A percentile compares a stretch with the other conserved stretches of the same genome.
These are phyloP conservation scores for Dendryphion nanum DNA, from an alignment of 2,329 filamentous ascomycete genomes.

Conservation along the genomic window DNA sequence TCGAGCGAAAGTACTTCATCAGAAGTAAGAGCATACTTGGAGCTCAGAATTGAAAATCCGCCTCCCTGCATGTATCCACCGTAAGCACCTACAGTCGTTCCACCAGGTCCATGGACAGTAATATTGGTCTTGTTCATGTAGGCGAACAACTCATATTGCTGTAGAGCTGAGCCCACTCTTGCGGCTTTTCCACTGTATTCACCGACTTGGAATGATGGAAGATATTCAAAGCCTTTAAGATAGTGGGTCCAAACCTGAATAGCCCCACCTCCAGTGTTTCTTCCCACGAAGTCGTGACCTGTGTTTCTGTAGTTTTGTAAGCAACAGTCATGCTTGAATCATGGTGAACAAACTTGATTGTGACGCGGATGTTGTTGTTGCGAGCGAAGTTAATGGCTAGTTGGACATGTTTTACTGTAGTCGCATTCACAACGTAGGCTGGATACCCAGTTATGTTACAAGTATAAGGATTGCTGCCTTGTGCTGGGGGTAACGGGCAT, in stretches of 20 bases:
- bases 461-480: constrained; percentile 2
- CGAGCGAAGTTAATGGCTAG: constrained; percentile 30
- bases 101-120: constrained; percentile 20
- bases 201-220: constrained; percentile 14
- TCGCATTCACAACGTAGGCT: constrained; percentile 23
- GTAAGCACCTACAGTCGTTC: constrained; percentile 48
- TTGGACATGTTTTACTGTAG: constrained; percentile 24
- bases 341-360: constrained; percentile 22
- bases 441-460: constrained; percentile 23
- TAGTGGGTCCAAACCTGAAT: constrained; percentile 25
- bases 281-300: constrained; percentile 27
- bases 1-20: constrained; percentile 26
- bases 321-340: too few relatives aligned
- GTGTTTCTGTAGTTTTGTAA: constrained; percentile 19
- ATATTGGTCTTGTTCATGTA: constrained; percentile 20
- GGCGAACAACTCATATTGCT: constrained; percentile 21
- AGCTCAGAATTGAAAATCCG: constrained; percentile 51
- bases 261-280: constrained; percentile 27
- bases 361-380: constrained; percentile 28
- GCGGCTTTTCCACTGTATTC: constrained; percentile 26
- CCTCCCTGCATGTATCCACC: constrained; percentile 45
- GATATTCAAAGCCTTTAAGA: constrained; percentile 24
- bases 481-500: constrained; percentile 9
- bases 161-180: constrained; percentile 21
- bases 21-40: constrained; percentile 38